Percentiles rank a stretch among this genome's conserved stretches.
Conservation (phyloP, 1,284 basidiomycete species). For the Ganoderma multipileum region DNA sequence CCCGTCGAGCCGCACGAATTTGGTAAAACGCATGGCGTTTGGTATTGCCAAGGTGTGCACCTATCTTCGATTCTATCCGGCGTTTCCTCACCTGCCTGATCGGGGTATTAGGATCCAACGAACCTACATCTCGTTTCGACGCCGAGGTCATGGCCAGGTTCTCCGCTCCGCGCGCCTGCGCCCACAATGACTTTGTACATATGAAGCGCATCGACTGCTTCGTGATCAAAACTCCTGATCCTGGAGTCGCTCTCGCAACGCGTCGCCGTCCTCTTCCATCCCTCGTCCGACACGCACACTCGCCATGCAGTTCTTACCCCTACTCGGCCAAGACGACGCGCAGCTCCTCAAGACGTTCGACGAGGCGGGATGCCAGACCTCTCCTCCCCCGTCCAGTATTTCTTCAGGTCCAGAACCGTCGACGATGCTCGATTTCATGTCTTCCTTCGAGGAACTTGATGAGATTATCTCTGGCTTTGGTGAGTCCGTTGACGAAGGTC, state of each 20-base stretch:
- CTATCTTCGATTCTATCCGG: background rate
- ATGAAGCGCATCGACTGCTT: background rate
- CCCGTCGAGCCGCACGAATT: background rate
- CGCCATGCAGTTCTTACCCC: background rate
- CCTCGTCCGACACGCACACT: background rate
- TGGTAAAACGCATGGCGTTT: background rate
- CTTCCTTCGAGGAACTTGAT: background rate
- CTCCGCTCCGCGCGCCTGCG: slow-evolving; percentile 6
- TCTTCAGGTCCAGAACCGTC: background rate
- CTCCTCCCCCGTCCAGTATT: background rate
- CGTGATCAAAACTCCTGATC: background rate
- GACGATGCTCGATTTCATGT: background rate
- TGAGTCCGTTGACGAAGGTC: background rate
- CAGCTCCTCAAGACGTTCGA: background rate
- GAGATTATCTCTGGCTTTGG: background rate
- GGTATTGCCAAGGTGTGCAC: background rate
- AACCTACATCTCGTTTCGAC: background rate
- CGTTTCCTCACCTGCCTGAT: background rate
- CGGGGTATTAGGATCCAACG: background rate
- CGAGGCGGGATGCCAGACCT: slow-evolving; percentile 9
- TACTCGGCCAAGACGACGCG: background rate
- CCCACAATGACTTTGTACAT: slow-evolving; percentile 3
- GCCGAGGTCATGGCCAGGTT: too few relatives aligned
- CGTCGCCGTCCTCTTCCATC: background rate
- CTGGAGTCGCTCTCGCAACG: background rate